These are phyloP conservation scores for Dalbergia cochinchinensis DNA, from an alignment of 306 rosid species.

Conservation along the genomic window DNA sequence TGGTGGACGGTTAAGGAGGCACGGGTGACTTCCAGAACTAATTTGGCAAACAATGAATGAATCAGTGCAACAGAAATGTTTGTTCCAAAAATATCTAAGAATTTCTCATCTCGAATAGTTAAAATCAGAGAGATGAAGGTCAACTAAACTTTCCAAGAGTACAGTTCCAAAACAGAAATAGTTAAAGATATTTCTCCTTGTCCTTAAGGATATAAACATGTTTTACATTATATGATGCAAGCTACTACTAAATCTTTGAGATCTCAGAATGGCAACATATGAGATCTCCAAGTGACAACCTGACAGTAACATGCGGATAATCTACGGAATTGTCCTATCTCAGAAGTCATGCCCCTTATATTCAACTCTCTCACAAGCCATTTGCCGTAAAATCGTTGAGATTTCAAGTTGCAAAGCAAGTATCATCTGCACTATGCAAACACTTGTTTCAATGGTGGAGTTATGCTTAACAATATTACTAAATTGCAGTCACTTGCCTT, in stretches of 20 bases:
- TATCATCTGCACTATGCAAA: conserved; percentile 22
- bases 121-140: conserved; percentile 32
- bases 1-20: too few species aligned
- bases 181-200: not conserved
- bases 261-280: conserved; percentile 26
- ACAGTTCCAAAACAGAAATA: conserved; percentile 15
- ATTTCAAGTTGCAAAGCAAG: conserved; percentile 39
- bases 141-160: conserved; percentile 11
- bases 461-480: conserved; percentile 23
- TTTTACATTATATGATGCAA: not conserved
- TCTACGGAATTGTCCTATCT: conserved; percentile 44
- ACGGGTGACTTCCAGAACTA: too few species aligned
- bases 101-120: too few species aligned
- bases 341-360: conserved; percentile 42
- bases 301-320: conserved; percentile 43
- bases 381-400: conserved; percentile 21
- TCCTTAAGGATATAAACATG: not conserved
- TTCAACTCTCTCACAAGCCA: conserved; percentile 24
- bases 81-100: too few species aligned
- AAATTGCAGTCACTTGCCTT: conserved; percentile 40
- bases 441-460: conserved; percentile 36
- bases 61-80: too few species aligned
- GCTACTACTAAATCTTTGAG: conserved; percentile 10
- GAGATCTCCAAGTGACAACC: conserved; percentile 23
- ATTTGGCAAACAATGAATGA: too few species aligned